Percentiles rank a stretch among this genome's conserved stretches.
Conservation (phyloP, 768 basidiomycete species). For the Xerocomellus chrysenteron region DNA sequence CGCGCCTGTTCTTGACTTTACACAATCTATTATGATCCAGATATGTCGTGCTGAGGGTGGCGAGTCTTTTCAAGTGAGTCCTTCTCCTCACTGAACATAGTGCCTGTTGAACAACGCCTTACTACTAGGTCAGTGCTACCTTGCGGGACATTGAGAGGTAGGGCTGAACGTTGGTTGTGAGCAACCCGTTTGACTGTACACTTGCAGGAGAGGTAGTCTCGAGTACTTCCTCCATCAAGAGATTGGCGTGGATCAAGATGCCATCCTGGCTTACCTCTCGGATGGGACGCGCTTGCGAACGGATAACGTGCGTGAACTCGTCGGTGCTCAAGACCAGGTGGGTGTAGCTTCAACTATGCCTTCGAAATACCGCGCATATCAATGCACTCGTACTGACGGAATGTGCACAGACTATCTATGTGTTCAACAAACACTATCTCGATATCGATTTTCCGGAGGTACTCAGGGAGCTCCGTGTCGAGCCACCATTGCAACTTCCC, state of each 20-base stretch:
- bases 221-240: slow-evolving; percentile 71
- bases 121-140: slow-evolving; percentile 50
- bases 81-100: background rate
- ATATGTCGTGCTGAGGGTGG: slow-evolving; percentile 68
- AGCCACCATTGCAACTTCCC: slow-evolving; percentile 63
- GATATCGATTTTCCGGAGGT: slow-evolving; percentile 68
- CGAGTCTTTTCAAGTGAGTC: slow-evolving; percentile 54
- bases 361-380: background rate
- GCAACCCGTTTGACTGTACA: slow-evolving; percentile 5
- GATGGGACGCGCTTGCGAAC: slow-evolving; percentile 73
- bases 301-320: slow-evolving; percentile 73
- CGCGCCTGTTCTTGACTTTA: slow-evolving; percentile 8
- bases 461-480: slow-evolving; percentile 57
- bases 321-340: slow-evolving; percentile 74
- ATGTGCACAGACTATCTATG: slow-evolving; percentile 61
- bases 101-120: background rate
- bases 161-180: slow-evolving; percentile 13
- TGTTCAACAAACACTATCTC: slow-evolving; percentile 81
- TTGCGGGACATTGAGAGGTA: slow-evolving; percentile 79
- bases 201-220: slow-evolving; percentile 58
- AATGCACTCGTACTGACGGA: slow-evolving; percentile 11
- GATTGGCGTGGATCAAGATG: slow-evolving; percentile 67
- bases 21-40: slow-evolving; percentile 47
- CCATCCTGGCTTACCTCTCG: slow-evolving; percentile 73
- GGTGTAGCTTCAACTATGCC: slow-evolving; percentile 9